phyloP scores from a whole-genome alignment of 345 rosid species.

The Dimocarpus longan region DNA sequence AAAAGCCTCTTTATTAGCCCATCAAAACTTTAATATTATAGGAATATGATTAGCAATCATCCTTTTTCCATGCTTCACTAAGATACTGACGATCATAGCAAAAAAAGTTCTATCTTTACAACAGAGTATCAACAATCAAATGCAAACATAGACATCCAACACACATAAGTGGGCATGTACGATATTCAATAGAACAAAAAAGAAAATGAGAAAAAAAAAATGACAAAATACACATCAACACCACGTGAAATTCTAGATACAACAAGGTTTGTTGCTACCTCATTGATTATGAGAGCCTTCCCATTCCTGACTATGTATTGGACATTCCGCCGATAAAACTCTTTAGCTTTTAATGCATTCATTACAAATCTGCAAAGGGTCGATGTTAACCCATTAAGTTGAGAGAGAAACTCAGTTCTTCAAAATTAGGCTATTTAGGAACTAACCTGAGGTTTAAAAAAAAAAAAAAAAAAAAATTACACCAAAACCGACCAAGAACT shows the following conservation, averaged over 20 bases:
- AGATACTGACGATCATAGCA: neutral
- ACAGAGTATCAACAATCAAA: neutral
- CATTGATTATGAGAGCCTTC: slow-evolving; percentile 90
- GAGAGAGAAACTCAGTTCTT: slow-evolving; percentile 14
- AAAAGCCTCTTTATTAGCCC: neutral
- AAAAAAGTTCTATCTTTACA: neutral
- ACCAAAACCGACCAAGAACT: neutral
- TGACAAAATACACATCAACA: neutral
- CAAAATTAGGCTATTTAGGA: neutral
- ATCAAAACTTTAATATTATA: neutral
- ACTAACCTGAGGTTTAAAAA: neutral
- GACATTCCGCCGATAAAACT: slow-evolving; percentile 88
- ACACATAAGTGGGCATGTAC: neutral
- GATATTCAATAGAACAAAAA: neutral
- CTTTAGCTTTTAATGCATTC: slow-evolving; percentile 97
- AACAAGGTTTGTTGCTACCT: slow-evolving; percentile 49
- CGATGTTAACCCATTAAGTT: slow-evolving; percentile 10
- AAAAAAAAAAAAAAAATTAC: neutral
- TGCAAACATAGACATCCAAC: neutral
- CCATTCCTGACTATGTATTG: slow-evolving; percentile 92
- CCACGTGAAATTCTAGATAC: neutral
- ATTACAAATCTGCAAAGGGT: slow-evolving; percentile 74
- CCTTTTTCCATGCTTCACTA: neutral
- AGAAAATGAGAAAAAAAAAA: neutral
- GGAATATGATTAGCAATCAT: neutral